A percentile compares a stretch with the other conserved stretches of the same genome.
These are phyloP conservation scores for Pterulicium gracile DNA, from an alignment of 1,284 basidiomycete genomes.

Conservation along the genomic window DNA sequence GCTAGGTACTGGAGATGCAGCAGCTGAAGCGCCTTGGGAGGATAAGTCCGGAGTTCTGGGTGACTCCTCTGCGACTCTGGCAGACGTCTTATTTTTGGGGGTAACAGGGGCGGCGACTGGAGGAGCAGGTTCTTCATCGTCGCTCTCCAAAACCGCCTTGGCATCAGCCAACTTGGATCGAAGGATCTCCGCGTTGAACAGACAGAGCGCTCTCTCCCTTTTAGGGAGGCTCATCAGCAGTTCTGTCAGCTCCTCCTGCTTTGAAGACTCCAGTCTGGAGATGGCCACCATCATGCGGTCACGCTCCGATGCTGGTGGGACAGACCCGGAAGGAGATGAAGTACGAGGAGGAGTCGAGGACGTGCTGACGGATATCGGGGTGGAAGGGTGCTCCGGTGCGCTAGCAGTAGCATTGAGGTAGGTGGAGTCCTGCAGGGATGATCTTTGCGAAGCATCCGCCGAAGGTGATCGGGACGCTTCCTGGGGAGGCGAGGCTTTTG, in stretches of 20 bases:
- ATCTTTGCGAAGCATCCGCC: constrained; percentile 46
- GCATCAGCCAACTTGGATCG: constrained; percentile 74
- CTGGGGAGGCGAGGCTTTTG: constrained; percentile 19
- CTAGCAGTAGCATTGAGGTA: constrained; percentile 62
- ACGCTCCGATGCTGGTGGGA: constrained; percentile 58
- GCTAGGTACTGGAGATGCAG: constrained; percentile 53
- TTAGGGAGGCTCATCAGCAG: constrained; percentile 78
- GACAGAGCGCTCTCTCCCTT: constrained; percentile 79
- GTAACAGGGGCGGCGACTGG: constrained; percentile 41
- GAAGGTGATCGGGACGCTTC: constrained; percentile 33
- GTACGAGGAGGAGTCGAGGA: constrained; percentile 72
- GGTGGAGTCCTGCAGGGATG: constrained; percentile 47
- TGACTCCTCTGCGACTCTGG: constrained; percentile 32
- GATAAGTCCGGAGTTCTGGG: constrained; percentile 66
- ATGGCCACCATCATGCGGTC: constrained; percentile 69
- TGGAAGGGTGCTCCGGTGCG: constrained; percentile 74
- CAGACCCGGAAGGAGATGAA: constrained; percentile 67
- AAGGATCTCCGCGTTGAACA: constrained; percentile 80
- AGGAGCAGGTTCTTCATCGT: constrained; percentile 30
- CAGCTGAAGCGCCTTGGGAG: constrained; percentile 58
- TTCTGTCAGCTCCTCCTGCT: constrained; percentile 57
- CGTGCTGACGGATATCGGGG: constrained; percentile 64
- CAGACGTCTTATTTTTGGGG: constrained; percentile 49
- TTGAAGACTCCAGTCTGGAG: constrained; percentile 44
- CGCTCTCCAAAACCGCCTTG: constrained; percentile 66